Base-by-base conservation (phyloP, 495 filamentous ascomycete genomes). In the Xylaria cubensis region DNA sequence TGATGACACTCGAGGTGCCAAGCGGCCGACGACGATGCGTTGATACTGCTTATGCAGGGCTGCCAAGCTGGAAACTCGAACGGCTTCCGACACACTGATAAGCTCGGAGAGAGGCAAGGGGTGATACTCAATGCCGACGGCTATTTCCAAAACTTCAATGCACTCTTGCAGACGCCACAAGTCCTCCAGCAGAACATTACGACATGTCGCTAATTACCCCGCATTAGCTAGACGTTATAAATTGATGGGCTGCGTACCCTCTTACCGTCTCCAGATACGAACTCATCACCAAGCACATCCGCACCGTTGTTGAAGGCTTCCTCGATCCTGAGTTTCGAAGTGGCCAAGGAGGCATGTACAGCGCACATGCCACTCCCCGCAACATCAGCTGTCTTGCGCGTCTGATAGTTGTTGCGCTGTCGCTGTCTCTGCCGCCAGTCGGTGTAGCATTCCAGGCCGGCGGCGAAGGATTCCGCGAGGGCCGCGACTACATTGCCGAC, bases 21-120 rank as follows among this genome's bases (percentile, higher is more conserved):
- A 67, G 17, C 80, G 81, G 24, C 78, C 79, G n/a, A 76, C 72
- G 17, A 80, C 79, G 44, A 80, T 72, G 5, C 80, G 80, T 44
- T 76, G 77, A 73, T 84, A 84, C 64, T 80, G 80, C 1, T 77
- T 74, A 21, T 79, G 74, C 29, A 84, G 72, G 6, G 81, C 79
- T 19, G 73, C 66, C 26, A 83, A 63, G 48, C 73, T 76, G 32
- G 71, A 72, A 32, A 79, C 46, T 12, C 81, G 79, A 24, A 80
- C 76, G 17, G 73, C 68, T 63, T 84, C 81, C 5, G 80, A 82
- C 17, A 73, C 73, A 15, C 76, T 70, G 10, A 80, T 76, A 10
- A 73, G 70, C 50, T 80, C 79, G 41, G 75, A 74, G 36, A 83
- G 72, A 70, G 80, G 73, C n/a, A 80, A 74, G 9, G 74, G 73